Evolutionary conservation across 345 rosid species (phyloP), one percentile per base, ranked within the genome.

Genomic region (Eucalyptus melliodora): DNA sequence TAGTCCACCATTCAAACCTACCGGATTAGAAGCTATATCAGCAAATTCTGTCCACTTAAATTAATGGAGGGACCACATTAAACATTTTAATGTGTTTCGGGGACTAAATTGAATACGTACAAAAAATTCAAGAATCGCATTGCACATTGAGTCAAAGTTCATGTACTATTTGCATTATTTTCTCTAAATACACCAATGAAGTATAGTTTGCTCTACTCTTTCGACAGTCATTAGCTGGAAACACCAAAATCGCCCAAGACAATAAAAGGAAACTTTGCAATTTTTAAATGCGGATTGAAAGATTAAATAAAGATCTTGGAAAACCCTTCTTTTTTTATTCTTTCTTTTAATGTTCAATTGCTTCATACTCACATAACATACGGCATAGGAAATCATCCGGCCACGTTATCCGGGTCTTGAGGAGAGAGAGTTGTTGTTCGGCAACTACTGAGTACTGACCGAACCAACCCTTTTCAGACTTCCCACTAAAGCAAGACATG

Each of bases 351-450:
- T 45, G 80, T 60, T 40, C 55, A 91, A 92, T 90, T 89, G 88
- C 93, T 92, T 93, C 91, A 88, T 90, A 90, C 87, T 77, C 89
- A 89, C 80, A 42, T 40, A 69, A 72, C 47, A 50, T 72, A 80
- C 49, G 81, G 67, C 72, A 62, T 9, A 72, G 81, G 59, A 86
- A 60, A 50, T 91, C 92, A 91, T 89, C 90, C 86, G 23, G 69
- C 89, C 92, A 90, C 92, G 92, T 90, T 91, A 86, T 86, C n/a
- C 42, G 60, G 26, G 90, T 24, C 62, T 91, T 91, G 89, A 90
- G 45, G 47, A 53, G 59, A 40, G 83, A 23, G 47, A 77, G 83
- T 77, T 37, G 47, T 11, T 40, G 83, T 77, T 77, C 42, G 83
- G 47, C 83, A 77, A 21, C 47, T 86, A 40, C 83, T 86, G 72